Evolutionary conservation across 768 basidiomycete genomes (phyloP).

Genomic region (Mycena vitilis): DNA sequence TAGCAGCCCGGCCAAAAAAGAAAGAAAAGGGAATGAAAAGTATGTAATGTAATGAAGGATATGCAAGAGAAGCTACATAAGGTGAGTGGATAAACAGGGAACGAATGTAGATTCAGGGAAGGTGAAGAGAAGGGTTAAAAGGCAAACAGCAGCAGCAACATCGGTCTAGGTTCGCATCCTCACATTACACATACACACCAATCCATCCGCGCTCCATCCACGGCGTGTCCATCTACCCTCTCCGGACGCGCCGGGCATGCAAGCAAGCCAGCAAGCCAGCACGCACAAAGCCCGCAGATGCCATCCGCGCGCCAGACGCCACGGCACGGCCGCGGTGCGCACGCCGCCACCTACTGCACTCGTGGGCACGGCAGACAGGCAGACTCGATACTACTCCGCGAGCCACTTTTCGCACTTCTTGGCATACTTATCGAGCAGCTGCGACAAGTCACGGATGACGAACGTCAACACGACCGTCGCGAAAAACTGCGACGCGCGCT

Average conservation of each 20-base stretch:
- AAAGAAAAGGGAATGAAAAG: constrained; percentile 11
- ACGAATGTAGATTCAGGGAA: constrained; percentile 34
- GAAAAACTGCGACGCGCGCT: constrained; percentile 91
- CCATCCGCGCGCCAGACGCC: constrained; percentile 17
- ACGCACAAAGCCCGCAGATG: constrained; percentile 26
- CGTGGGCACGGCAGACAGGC: neutral
- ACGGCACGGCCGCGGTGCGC: constrained; percentile 5
- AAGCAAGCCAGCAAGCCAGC: constrained; percentile 1
- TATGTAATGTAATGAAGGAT: constrained; percentile 20
- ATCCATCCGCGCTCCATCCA: constrained; percentile 12
- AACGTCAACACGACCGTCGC: constrained; percentile 89
- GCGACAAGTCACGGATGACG: constrained; percentile 88
- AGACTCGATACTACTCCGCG: constrained; percentile 66
- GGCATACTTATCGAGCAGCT: constrained; percentile 91
- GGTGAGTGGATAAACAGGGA: constrained; percentile 37
- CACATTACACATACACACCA: constrained; percentile 20
- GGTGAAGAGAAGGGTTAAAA: constrained; percentile 28
- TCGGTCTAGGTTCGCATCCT: constrained; percentile 29
- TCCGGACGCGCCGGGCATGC: constrained; percentile 21
- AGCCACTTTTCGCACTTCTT: constrained; percentile 96
- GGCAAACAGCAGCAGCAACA: constrained; percentile 25
- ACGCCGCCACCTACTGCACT: neutral
- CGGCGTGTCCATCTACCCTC: constrained; percentile 7
- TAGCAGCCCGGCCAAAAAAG: constrained; percentile 32
- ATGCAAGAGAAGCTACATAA: constrained; percentile 43